Evolutionary conservation across 257 asterid genomes (phyloP), one percentile per base, ranked within the genome.

Genomic region (Scutellaria baicalensis): DNA sequence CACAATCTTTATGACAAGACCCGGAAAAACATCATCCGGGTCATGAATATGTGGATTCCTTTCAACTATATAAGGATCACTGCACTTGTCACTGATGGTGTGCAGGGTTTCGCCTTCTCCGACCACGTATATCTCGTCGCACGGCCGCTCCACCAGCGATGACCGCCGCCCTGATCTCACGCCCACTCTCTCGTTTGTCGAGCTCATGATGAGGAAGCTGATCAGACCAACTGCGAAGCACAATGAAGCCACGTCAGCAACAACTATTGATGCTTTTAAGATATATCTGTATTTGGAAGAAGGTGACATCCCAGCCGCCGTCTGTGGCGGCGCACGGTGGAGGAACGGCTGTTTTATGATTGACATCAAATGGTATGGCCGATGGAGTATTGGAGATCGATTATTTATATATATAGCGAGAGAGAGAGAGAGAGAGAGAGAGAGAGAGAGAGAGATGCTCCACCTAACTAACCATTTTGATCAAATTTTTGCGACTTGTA

Each of bases 1-100:
- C 57, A 66, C 68, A 20, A 79, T 79, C 66, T 56, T 74, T 13
- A 79, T 70, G 59, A 79, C 80, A 14, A 79, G 83, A 17, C 83
- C 83, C 0, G 83, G 83, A 35, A 74, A 79, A 2, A 79, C 80
- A 60, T 79, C 83, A 5, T 79, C 83, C 9, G 83, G 77, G 4
- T 79, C 83, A 10, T 74, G 80, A 60, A 79, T 67, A 59, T 79
- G 83, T 0, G 83, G 83, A 14, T 79, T 79, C 75, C 80, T 61
- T 59, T 79, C 77, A 0, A 79, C 80, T 9, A 74, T 74, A 59
- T 59, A 75, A 9, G 83, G 83, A 60, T 79, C 83, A 17, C 49
- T 40, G 38, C 83, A 79, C 56, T 55, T 74, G 18, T 79, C 75
- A 21, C 80, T 74, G 23, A 79, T 79, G 35, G 65, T 74, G 75